These are phyloP conservation scores for Colletotrichum incanum DNA, from an alignment of 2,329 filamentous ascomycete species.

Conservation along the genomic window DNA sequence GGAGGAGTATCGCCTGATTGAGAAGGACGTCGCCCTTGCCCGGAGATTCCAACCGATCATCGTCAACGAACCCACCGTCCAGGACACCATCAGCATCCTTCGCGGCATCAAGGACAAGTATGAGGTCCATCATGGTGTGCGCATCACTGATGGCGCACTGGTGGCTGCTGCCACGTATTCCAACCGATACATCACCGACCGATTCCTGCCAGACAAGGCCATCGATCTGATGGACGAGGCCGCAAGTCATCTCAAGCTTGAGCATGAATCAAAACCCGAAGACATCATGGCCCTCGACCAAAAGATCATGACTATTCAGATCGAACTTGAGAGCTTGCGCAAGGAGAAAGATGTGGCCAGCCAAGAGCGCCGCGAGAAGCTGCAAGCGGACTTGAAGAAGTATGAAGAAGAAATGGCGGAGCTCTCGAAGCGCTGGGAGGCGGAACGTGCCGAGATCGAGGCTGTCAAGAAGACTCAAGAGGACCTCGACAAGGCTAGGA, in stretches of 20 bases:
- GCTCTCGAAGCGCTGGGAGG: conserved; percentile 89
- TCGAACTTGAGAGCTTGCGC: conserved; percentile 92
- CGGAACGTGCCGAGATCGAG: conserved; percentile 88
- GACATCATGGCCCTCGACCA: conserved; percentile 93
- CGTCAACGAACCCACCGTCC: conserved; percentile 91
- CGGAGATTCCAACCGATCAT: conserved; percentile 94
- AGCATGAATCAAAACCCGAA: conserved; percentile 97
- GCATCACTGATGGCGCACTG: conserved; percentile 92
- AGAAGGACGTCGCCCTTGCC: conserved; percentile 95
- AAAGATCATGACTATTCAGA: conserved; percentile 97
- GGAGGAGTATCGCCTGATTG: conserved; percentile 92
- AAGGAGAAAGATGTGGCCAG: conserved; percentile 95
- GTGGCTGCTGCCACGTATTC: conserved; percentile 94
- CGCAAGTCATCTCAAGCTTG: conserved; percentile 88
- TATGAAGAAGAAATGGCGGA: conserved; percentile 83
- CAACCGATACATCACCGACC: conserved; percentile 96
- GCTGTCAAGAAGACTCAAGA: conserved; percentile 89
- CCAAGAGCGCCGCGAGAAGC: conserved; percentile 87
- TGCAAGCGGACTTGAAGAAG: conserved; percentile 82
- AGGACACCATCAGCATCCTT: conserved; percentile 95
- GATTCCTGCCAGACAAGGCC: conserved; percentile 96
- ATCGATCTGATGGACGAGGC: conserved; percentile 98
- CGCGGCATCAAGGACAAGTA: conserved; percentile 98
- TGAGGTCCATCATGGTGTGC: conserved; percentile 95
- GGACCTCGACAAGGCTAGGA: conserved; percentile 86